Conservation (phyloP, 768 basidiomycete genomes). For the Mrakia hoshinonis region DNA sequence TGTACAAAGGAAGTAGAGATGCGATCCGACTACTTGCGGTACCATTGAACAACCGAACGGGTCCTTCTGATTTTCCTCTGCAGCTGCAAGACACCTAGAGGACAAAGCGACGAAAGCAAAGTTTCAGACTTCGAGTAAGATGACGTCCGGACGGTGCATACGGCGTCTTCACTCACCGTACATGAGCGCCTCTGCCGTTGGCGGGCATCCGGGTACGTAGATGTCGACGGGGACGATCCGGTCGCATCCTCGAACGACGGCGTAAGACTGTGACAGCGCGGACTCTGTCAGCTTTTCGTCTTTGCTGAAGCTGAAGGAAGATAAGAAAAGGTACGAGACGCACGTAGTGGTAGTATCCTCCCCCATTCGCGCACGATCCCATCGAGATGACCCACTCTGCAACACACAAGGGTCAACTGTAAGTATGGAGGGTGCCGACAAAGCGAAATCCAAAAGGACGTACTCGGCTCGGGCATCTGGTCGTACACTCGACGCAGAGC, state of each 20-base stretch:
- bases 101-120: not conserved
- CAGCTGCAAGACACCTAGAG: slow-evolving; percentile 67
- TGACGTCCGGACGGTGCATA: not conserved
- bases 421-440: not conserved
- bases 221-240: slow-evolving; percentile 97
- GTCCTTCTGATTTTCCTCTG: slow-evolving; percentile 91
- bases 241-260: slow-evolving; percentile 96
- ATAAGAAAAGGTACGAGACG: not conserved
- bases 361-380: slow-evolving; percentile 98
- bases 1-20: not conserved
- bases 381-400: slow-evolving; percentile 97
- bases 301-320: not conserved
- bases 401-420: not conserved
- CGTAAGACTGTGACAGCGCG: slow-evolving; percentile 72
- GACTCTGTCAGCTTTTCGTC: slow-evolving; percentile 39
- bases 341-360: slow-evolving; percentile 47
- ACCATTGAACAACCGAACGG: slow-evolving; percentile 83
- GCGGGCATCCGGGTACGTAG: slow-evolving; percentile 42
- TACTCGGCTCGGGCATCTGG: slow-evolving; percentile 96
- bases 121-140: slow-evolving; percentile 5
- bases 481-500: slow-evolving; percentile 66
- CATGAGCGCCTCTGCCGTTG: slow-evolving; percentile 80
- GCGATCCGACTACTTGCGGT: slow-evolving; percentile 37
- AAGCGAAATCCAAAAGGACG: slow-evolving; percentile 36
- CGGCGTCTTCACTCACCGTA: slow-evolving; percentile 9